These are phyloP conservation scores for Dryadomyces sulphureus DNA, from an alignment of 2,329 filamentous ascomycete species.

Conservation along the genomic window DNA sequence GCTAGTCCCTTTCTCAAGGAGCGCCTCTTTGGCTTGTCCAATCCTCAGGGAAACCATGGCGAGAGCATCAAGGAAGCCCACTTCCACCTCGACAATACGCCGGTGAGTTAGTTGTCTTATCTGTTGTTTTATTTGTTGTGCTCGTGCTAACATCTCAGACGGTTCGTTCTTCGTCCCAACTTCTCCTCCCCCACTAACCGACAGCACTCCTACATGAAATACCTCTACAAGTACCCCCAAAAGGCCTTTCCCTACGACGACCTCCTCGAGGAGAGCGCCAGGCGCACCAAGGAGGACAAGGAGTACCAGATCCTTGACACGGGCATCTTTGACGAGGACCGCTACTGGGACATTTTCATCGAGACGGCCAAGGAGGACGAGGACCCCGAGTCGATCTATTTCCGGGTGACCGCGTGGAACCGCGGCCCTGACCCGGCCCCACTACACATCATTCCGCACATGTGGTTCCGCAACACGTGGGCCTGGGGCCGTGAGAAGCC, in stretches of 20 bases:
- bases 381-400: slow-evolving; percentile 79
- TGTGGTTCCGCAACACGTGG: slow-evolving; percentile 98
- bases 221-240: slow-evolving; percentile 94
- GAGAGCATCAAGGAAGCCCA: slow-evolving; percentile 95
- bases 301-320: slow-evolving; percentile 93
- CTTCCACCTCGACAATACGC: slow-evolving; percentile 92
- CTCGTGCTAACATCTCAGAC: slow-evolving; percentile 21
- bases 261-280: slow-evolving; percentile 69
- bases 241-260: slow-evolving; percentile 83
- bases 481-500: slow-evolving; percentile 71
- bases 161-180: slow-evolving; percentile 18
- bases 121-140: slow-evolving; percentile 15
- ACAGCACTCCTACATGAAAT: slow-evolving; percentile 99
- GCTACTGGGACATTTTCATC: slow-evolving; percentile 95
- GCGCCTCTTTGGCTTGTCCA: slow-evolving; percentile 84
- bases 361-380: slow-evolving; percentile 92
- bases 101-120: slow-evolving; percentile 27
- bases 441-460: slow-evolving; percentile 82
- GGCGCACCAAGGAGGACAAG: slow-evolving; percentile 56
- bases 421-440: slow-evolving; percentile 80
- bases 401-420: slow-evolving; percentile 94
- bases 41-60: slow-evolving; percentile 93
- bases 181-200: not conserved
- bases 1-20: slow-evolving; percentile 82
- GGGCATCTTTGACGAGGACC: slow-evolving; percentile 71